Evolutionary conservation across 768 basidiomycete species (phyloP).

Genomic region (Russula brevipes): DNA sequence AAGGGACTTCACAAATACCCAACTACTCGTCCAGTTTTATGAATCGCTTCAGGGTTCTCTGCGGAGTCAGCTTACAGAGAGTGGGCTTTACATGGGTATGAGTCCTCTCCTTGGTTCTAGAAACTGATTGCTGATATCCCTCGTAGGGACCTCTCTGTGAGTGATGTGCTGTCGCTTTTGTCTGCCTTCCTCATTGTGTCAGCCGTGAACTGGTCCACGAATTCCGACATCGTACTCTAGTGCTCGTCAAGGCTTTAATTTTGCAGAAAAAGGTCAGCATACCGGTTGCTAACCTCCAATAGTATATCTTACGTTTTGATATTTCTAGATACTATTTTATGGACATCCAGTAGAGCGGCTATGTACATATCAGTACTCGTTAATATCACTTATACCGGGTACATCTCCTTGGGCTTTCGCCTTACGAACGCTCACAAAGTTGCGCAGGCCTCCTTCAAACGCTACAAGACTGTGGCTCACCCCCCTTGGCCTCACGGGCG

Average conservation of each 20-base stretch:
- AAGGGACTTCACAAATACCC: conserved; percentile 83
- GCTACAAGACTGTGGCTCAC: conserved; percentile 88
- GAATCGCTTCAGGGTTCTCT: conserved; percentile 70
- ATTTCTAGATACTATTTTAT: conserved; percentile 83
- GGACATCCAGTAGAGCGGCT: conserved; percentile 94
- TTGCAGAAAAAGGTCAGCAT: conserved; percentile 78
- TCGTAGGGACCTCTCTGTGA: conserved; percentile 63
- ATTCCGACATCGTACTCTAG: conserved; percentile 86
- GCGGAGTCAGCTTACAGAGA: conserved; percentile 80
- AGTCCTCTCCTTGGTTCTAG: conserved; percentile 2
- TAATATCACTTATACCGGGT: conserved; percentile 93
- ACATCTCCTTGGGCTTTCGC: conserved; percentile 23
- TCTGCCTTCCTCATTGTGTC: not conserved
- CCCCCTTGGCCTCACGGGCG: conserved; percentile 61
- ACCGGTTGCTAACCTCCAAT: not conserved
- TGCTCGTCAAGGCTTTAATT: conserved; percentile 93
- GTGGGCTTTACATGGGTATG: conserved; percentile 91
- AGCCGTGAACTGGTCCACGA: conserved; percentile 91
- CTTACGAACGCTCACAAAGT: not conserved
- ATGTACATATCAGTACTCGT: conserved; percentile 96
- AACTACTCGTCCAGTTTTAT: conserved; percentile 86
- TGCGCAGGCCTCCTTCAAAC: conserved; percentile 74
- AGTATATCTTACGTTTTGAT: not conserved
- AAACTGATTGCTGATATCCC: conserved; percentile 17
- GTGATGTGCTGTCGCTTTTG: conserved; percentile 24